Conservation (phyloP, 2,329 filamentous ascomycete species). For the Colletotrichum zoysiae region DNA sequence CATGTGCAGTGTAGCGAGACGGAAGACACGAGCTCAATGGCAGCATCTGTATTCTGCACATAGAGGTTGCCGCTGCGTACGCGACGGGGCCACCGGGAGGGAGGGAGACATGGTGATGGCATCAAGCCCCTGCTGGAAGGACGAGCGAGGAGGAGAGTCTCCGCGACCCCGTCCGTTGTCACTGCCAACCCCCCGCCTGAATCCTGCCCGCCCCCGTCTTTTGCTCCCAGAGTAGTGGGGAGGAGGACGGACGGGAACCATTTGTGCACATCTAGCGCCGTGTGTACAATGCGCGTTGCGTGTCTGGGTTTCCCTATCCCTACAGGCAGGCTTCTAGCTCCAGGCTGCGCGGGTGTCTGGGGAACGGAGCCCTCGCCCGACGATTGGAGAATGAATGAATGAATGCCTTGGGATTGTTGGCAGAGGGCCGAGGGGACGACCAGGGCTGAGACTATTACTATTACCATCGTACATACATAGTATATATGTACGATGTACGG, state of each 20-base stretch:
- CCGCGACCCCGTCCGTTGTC: constrained; percentile 13
- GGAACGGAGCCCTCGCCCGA: constrained; percentile 8
- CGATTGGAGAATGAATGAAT: not conserved
- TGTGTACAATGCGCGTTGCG: no score
- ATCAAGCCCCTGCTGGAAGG: constrained; percentile 24
- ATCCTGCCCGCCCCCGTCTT: constrained; percentile 17
- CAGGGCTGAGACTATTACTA: constrained; percentile 22
- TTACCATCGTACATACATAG: no score
- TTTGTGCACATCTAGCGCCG: constrained; percentile 6
- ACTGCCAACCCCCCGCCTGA: constrained; percentile 16
- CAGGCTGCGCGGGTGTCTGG: constrained; percentile 11
- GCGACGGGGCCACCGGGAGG: not conserved
- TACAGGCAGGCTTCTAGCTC: not conserved
- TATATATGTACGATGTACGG: no score
- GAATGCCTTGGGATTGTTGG: constrained; percentile 36
- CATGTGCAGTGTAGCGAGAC: not conserved
- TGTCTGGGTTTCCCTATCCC: constrained; percentile 21
- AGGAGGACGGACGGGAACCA: constrained; percentile 19
- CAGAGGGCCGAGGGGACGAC: constrained; percentile 22
- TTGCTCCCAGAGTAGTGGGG: not conserved
- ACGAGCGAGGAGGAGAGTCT: constrained; percentile 7
- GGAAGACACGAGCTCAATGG: not conserved
- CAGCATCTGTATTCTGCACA: not conserved
- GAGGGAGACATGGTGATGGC: constrained; percentile 18
- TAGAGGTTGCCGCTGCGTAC: not conserved